These are phyloP conservation scores for Neocatenulostroma microsporum DNA, from an alignment of 2,329 filamentous ascomycete species.

Conservation along the genomic window DNA sequence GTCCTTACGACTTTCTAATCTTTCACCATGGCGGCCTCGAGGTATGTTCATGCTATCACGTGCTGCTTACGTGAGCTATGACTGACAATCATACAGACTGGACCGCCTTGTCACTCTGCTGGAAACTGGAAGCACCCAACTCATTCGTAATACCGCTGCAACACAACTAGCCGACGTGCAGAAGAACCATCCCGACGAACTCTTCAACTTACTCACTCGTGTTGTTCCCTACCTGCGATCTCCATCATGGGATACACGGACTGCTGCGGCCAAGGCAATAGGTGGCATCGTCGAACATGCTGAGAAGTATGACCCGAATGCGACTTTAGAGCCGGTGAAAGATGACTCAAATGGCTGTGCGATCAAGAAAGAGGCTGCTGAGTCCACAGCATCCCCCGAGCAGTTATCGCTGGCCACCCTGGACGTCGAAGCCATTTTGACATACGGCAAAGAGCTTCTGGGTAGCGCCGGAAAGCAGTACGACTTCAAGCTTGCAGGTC, in stretches of 20 bases:
- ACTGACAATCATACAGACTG: too few species aligned
- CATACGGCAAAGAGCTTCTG: conserved; percentile 73
- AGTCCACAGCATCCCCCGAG: conserved; percentile 34
- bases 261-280: conserved; percentile 85
- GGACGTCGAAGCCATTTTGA: conserved; percentile 71
- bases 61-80: too few species aligned
- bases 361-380: conserved; percentile 52
- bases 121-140: conserved; percentile 90
- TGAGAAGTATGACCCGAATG: conserved; percentile 72
- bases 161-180: conserved; percentile 96
- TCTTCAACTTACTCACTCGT: conserved; percentile 88
- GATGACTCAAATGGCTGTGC: conserved; percentile 30
- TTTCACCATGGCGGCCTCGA: too few species aligned
- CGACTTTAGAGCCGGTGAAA: conserved; percentile 23
- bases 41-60: too few species aligned
- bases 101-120: conserved; percentile 61
- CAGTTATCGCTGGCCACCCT: conserved; percentile 65
- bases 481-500: conserved; percentile 71
- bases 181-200: conserved; percentile 87
- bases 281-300: conserved; percentile 91
- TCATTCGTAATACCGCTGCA: conserved; percentile 94
- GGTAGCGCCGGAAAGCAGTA: conserved; percentile 73
- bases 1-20: too few species aligned
- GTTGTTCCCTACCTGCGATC: conserved; percentile 94
- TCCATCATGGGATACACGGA: conserved; percentile 94